These are phyloP conservation scores for Debaryomyces maramus DNA, from an alignment of 805 yeast genomes.

Conservation along the genomic window DNA sequence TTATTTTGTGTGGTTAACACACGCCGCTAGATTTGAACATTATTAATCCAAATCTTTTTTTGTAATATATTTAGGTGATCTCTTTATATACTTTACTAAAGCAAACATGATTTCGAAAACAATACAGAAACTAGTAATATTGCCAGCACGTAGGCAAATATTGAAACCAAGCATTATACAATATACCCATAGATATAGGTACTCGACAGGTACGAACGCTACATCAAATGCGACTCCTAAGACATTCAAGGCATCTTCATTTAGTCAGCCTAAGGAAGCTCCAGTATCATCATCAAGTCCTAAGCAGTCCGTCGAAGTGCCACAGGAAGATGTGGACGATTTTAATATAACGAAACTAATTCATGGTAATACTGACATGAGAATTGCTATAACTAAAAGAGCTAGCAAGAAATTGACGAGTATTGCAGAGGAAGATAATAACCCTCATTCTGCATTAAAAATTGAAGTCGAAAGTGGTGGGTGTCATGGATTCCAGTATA, in stretches of 20 bases:
- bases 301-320: constrained; percentile 10
- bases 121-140: not conserved
- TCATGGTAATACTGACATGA: constrained; percentile 36
- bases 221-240: constrained; percentile 10
- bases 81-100: not conserved
- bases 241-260: constrained; percentile 28
- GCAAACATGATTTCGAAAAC: not conserved
- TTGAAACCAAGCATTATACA: not conserved
- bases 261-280: constrained; percentile 27
- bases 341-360: constrained; percentile 34
- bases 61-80: not conserved
- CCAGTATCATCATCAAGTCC: constrained; percentile 9
- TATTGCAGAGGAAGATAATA: constrained; percentile 53
- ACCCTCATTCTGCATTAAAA: constrained; percentile 63
- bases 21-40: not conserved
- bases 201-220: constrained; percentile 1
- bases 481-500: constrained; percentile 96
- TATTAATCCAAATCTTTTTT: not conserved
- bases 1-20: not conserved
- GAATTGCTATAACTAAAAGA: constrained; percentile 46
- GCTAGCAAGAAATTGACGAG: constrained; percentile 54
- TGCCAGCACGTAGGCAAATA: not conserved
- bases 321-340: constrained; percentile 27
- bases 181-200: not conserved
- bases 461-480: constrained; percentile 93